Evolutionary conservation across 768 basidiomycete genomes (phyloP).

Genomic region (Trametes elegans): DNA sequence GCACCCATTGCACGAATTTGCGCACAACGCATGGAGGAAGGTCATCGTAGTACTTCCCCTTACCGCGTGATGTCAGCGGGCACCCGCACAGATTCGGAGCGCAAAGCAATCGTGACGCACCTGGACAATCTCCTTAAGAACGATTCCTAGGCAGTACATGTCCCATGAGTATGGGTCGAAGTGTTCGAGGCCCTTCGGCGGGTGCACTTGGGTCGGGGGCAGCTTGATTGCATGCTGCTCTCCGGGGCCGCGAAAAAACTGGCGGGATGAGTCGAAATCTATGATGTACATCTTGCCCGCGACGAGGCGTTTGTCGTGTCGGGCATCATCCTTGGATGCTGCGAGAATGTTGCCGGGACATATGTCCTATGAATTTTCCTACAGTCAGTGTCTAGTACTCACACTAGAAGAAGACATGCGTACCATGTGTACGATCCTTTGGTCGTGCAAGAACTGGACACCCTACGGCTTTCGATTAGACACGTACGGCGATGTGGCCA

Average conservation of each 20-base stretch:
- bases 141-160: background rate
- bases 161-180: conserved; percentile 4
- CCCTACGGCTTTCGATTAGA: background rate
- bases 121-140: background rate
- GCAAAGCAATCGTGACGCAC: too few species aligned
- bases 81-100: too few species aligned
- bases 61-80: background rate
- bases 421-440: background rate
- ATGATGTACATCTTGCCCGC: background rate
- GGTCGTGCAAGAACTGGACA: background rate
- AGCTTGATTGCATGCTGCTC: background rate
- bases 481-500: background rate
- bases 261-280: background rate
- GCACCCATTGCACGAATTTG: background rate
- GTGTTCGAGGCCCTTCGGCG: background rate
- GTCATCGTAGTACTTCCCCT: background rate
- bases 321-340: background rate
- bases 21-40: background rate
- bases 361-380: background rate
- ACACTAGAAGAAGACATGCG: background rate
- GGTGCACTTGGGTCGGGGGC: background rate
- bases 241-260: background rate
- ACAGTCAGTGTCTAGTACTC: background rate
- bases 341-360: background rate
- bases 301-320: background rate